Evolutionary conservation across 768 basidiomycete genomes (phyloP), one percentile per base, ranked within the genome.

Genomic region (Kwoniella europaea): DNA sequence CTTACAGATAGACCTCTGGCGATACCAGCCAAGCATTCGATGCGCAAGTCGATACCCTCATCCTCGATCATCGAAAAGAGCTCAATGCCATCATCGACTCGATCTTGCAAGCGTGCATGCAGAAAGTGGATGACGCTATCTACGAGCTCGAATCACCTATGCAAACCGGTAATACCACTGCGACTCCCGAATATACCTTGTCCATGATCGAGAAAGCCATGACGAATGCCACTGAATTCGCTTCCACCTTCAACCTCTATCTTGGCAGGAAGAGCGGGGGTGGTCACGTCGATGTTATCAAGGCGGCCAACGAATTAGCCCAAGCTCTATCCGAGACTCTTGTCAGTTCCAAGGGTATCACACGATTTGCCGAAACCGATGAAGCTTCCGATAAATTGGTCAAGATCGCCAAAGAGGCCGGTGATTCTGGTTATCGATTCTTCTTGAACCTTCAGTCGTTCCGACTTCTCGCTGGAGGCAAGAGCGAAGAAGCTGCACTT

Each of bases 61-160:
- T 99, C 71, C 86, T 99, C 65, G 97, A 99, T 80, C 91, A 96
- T 82, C 89, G 94, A 82, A 98, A 98, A 87, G 96, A 98, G 85
- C 87, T 99, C 74, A 98, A 99, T 84, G 88, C 93, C 77, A 95
- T 99, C 81, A 98, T 99, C 78, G 96, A 99, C 85, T 98, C 96
- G 0, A 98, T 98, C 80, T 86, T 99, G 22, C 93, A 97, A 82
- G 92, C 93, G 3, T 98, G 96, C 82, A 91, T 97, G 41, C 92
- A 94, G 75, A 98, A 98, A 84, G 91, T 99, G 27, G 97, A 99
- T 75, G 95, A 98, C 79, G 88, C 93, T 5, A 92, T 98, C 76
- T 99, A 98, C 84, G 97, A 98, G 83, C 88, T 99, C 53, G 96
- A 99, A 84, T 97, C 97, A 3, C 93, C 94, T 2, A 91, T 92